These are phyloP conservation scores for Fusarium sp. DNA, from an alignment of 2,329 filamentous ascomycete species.

Conservation along the genomic window DNA sequence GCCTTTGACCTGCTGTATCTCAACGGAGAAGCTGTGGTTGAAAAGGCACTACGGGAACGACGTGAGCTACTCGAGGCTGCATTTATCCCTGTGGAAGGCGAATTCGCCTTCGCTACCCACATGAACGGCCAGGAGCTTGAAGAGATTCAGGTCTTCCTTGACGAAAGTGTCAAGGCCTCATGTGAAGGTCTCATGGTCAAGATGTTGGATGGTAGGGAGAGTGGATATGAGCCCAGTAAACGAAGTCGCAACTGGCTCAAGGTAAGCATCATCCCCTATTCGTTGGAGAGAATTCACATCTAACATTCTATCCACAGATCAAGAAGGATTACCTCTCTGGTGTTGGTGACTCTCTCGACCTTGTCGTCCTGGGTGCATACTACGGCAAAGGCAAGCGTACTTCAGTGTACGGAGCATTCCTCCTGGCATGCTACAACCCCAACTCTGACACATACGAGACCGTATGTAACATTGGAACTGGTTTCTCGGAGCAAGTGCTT, in stretches of 20 bases:
- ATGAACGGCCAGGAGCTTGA: slow-evolving; percentile 92
- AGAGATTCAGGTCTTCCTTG: slow-evolving; percentile 90
- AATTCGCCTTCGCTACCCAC: slow-evolving; percentile 89
- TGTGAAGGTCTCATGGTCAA: slow-evolving; percentile 99
- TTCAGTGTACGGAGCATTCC: slow-evolving; percentile 93
- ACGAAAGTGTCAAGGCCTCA: slow-evolving; percentile 94
- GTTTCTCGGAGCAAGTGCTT: slow-evolving; percentile 95
- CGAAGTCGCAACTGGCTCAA: slow-evolving; percentile 99
- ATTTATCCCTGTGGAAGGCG: slow-evolving; percentile 84
- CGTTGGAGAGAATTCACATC: slow-evolving; percentile 67
- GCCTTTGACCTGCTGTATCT: slow-evolving; percentile 95
- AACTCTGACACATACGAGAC: slow-evolving; percentile 87
- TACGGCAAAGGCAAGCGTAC: slow-evolving; percentile 95
- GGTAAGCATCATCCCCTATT: slow-evolving; percentile 57
- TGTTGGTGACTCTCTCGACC: slow-evolving; percentile 93
- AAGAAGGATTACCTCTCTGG: slow-evolving; percentile 98
- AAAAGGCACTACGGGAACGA: slow-evolving; percentile 86
- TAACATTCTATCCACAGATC: slow-evolving; percentile 65
- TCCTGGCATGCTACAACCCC: slow-evolving; percentile 93
- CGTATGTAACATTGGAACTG: slow-evolving; percentile 98
- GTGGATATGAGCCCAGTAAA: slow-evolving; percentile 95
- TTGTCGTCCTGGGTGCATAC: slow-evolving; percentile 96
- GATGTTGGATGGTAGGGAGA: slow-evolving; percentile 95
- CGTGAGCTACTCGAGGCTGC: slow-evolving; percentile 79
- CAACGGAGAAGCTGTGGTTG: slow-evolving; percentile 90